These are phyloP conservation scores for Avena insularis DNA, from an alignment of 176 grass and related monocot genomes.

Conservation along the genomic window DNA sequence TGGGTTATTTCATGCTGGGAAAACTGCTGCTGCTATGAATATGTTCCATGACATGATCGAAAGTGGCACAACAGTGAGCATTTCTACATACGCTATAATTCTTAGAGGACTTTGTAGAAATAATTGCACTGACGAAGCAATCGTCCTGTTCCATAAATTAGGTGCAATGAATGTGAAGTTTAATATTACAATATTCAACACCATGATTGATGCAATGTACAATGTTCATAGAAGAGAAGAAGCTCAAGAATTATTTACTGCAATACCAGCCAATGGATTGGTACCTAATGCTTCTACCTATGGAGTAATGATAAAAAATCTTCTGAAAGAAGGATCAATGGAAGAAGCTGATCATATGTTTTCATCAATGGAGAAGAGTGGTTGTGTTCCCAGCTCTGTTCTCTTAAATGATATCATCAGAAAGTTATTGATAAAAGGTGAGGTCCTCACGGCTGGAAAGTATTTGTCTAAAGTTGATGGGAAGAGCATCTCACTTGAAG, in stretches of 20 bases:
- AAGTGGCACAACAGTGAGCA: background rate
- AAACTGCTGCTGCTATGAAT: background rate
- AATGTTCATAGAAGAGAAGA: background rate
- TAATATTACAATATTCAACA: background rate
- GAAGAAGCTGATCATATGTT: background rate
- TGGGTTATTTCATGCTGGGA: background rate
- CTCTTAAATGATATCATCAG: background rate
- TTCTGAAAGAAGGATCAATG: background rate
- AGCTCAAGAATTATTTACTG: background rate
- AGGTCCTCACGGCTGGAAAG: background rate
- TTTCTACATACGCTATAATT: background rate
- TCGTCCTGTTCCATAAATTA: background rate
- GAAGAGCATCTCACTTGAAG: background rate
- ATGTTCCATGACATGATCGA: background rate
- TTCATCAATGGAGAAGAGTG: background rate
- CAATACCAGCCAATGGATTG: background rate
- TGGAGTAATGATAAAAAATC: background rate
- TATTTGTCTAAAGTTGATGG: constrained; percentile 5
- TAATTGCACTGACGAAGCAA: background rate
- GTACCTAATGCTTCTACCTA: background rate
- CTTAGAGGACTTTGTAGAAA: background rate
- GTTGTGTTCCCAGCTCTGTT: background rate
- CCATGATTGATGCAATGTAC: background rate
- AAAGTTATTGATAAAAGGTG: background rate
- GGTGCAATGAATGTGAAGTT: background rate